phyloP scores from a whole-genome alignment of 2,329 filamentous ascomycete species.

The Polychaeton citri region DNA sequence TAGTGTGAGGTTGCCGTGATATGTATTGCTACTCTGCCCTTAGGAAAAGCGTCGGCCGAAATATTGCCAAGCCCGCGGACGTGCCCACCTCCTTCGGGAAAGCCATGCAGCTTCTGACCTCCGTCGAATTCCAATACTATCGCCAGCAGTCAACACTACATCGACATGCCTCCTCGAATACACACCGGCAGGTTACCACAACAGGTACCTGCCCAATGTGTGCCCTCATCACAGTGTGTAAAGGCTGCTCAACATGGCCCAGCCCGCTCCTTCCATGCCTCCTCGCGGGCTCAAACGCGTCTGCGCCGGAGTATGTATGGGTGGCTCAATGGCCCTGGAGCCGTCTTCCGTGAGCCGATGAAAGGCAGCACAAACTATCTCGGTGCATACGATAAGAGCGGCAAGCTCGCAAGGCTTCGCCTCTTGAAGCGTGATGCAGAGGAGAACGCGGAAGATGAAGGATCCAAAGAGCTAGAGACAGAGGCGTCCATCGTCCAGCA shows the following conservation, averaged over 20 bases:
- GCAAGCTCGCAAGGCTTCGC: slow-evolving; percentile 32
- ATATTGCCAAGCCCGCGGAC: too few species aligned
- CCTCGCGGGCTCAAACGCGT: slow-evolving; percentile 25
- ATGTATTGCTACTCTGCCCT: too few species aligned
- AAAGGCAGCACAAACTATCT: slow-evolving; percentile 42
- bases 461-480: slow-evolving; percentile 9
- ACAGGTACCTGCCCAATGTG: slow-evolving; percentile 13
- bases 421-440: slow-evolving; percentile 10
- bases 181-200: slow-evolving; percentile 9
- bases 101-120: too few species aligned
- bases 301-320: slow-evolving; percentile 42
- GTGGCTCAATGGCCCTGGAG: slow-evolving; percentile 45
- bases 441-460: slow-evolving; percentile 6
- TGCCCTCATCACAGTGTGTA: slow-evolving; percentile 10
- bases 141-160: too few species aligned
- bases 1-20: too few species aligned
- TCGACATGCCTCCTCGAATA: slow-evolving; percentile 18
- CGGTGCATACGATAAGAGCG: slow-evolving; percentile 37
- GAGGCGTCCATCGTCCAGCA: slow-evolving; percentile 13
- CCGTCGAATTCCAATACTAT: too few species aligned
- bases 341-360: slow-evolving; percentile 34
- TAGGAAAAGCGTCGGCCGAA: too few species aligned
- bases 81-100: too few species aligned
- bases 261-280: slow-evolving; percentile 1
- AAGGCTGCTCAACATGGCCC: neutral